phyloP scores from a whole-genome alignment of 345 rosid genomes.

The Bruguiera gymnorhiza region DNA sequence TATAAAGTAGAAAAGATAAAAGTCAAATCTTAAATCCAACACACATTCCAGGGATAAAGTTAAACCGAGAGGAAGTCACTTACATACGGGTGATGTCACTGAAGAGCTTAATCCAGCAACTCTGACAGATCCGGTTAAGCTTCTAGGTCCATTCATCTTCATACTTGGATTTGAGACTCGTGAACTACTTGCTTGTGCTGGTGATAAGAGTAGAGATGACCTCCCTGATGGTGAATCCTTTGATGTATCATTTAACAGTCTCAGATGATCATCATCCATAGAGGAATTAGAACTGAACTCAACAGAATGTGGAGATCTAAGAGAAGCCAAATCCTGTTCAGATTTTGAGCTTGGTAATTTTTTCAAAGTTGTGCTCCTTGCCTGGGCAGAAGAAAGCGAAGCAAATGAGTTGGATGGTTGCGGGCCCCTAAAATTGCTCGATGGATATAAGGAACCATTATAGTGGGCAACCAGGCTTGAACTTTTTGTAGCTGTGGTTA shows the following conservation, averaged over 20 bases:
- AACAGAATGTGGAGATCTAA: conserved; percentile 53
- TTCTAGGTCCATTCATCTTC: conserved; percentile 49
- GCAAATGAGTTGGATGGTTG: conserved; percentile 48
- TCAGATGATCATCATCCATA: conserved; percentile 51
- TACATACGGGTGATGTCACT: conserved; percentile 71
- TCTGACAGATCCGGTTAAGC: conserved; percentile 43
- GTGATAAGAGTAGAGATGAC: conserved; percentile 57
- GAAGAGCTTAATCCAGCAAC: conserved; percentile 39
- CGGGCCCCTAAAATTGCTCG: conserved; percentile 49
- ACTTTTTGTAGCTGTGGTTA: conserved; percentile 37
- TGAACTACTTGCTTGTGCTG: conserved; percentile 44
- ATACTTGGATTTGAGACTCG: conserved; percentile 40
- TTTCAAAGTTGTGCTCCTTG: conserved; percentile 44
- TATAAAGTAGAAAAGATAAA: conserved; percentile 8
- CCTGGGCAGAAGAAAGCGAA: conserved; percentile 48
- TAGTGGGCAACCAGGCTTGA: conserved; percentile 31
- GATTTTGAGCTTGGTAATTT: conserved; percentile 64
- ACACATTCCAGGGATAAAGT: conserved; percentile 10
- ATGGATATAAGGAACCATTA: conserved; percentile 47
- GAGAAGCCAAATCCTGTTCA: conserved; percentile 74
- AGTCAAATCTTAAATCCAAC: not conserved
- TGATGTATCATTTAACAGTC: conserved; percentile 37
- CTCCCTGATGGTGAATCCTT: conserved; percentile 40
- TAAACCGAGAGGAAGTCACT: conserved; percentile 43
- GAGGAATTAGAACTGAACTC: conserved; percentile 35